These are phyloP conservation scores for Fagus crenata DNA, from an alignment of 306 rosid genomes.

Conservation along the genomic window DNA sequence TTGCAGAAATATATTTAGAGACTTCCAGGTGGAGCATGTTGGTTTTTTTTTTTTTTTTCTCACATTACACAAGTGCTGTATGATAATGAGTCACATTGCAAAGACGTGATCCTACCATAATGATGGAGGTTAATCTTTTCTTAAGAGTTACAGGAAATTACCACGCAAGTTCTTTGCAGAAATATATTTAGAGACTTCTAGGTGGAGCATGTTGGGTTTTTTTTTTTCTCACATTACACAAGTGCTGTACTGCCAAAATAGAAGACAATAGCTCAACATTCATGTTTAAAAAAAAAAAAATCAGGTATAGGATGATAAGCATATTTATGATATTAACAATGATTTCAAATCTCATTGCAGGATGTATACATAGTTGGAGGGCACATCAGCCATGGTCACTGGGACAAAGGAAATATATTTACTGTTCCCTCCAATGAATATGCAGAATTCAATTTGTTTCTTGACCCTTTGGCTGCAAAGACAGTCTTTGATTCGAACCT, in stretches of 20 bases:
- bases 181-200: not conserved
- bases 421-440: constrained; percentile 65
- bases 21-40: not conserved
- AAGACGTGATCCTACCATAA: not conserved
- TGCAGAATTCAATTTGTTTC: constrained; percentile 88
- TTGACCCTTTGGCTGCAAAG: constrained; percentile 86
- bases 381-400: constrained; percentile 41
- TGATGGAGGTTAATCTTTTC: not conserved
- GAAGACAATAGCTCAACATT: constrained; percentile 1
- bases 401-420: constrained; percentile 75
- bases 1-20: not conserved
- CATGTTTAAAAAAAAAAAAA: not conserved
- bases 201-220: not conserved
- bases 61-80: not conserved
- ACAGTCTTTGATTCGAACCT: constrained; percentile 56
- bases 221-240: constrained; percentile 16
- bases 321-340: constrained; percentile 1
- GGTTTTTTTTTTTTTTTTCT: constrained; percentile 15
- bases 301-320: constrained; percentile 4
- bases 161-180: too few species aligned
- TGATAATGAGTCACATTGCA: too few species aligned
- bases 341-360: constrained; percentile 40
- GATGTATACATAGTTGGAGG: constrained; percentile 83
- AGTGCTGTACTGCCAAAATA: not conserved
- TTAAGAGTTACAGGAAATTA: too few species aligned